Percentiles rank a stretch among this genome's conserved stretches.
phyloP scores from a whole-genome alignment of 352 stramenopile genomes.

The Phytopythium cucurbitacearum region DNA sequence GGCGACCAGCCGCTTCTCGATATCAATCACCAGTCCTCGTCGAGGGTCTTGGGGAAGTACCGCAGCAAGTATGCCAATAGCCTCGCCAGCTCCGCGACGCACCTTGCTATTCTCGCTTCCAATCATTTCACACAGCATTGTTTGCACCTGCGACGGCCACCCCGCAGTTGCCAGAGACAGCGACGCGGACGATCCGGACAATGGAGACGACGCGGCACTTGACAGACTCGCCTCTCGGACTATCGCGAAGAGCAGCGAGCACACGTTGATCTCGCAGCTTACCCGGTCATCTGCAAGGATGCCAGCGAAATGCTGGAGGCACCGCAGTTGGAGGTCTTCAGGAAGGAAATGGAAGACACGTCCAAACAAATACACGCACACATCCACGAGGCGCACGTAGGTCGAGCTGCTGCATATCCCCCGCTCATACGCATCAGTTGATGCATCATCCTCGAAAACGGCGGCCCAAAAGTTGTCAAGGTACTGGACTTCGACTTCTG shows the following conservation, averaged over 20 bases:
- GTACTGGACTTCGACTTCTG: constrained; percentile 82
- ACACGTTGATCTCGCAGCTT: constrained; percentile 78
- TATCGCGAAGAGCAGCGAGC: constrained; percentile 64
- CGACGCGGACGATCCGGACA: constrained; percentile 15
- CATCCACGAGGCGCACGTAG: constrained; percentile 75
- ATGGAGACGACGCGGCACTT: no score
- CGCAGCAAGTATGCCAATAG: constrained; percentile 55
- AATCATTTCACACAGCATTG: constrained; percentile 80
- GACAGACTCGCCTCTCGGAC: constrained; percentile 41
- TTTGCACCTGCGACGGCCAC: constrained; percentile 75
- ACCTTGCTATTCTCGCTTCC: constrained; percentile 56
- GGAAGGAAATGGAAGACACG: constrained; percentile 73
- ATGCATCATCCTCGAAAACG: constrained; percentile 24
- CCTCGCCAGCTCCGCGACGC: constrained; percentile 68
- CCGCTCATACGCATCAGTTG: constrained; percentile 24
- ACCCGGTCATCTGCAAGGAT: constrained; percentile 53
- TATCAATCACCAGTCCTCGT: constrained; percentile 53
- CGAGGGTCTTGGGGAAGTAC: constrained; percentile 43
- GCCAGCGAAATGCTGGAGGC: constrained; percentile 71
- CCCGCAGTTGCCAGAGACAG: constrained; percentile 20
- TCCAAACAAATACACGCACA: constrained; percentile 73
- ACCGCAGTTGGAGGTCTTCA: constrained; percentile 81
- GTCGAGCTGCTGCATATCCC: constrained; percentile 69
- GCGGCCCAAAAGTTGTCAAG: constrained; percentile 68
- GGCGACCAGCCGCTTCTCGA: constrained; percentile 63